Evolutionary conservation across 2,329 filamentous ascomycete species (phyloP), one percentile per base, ranked within the genome.

Genomic region (Metarhizium humberi): DNA sequence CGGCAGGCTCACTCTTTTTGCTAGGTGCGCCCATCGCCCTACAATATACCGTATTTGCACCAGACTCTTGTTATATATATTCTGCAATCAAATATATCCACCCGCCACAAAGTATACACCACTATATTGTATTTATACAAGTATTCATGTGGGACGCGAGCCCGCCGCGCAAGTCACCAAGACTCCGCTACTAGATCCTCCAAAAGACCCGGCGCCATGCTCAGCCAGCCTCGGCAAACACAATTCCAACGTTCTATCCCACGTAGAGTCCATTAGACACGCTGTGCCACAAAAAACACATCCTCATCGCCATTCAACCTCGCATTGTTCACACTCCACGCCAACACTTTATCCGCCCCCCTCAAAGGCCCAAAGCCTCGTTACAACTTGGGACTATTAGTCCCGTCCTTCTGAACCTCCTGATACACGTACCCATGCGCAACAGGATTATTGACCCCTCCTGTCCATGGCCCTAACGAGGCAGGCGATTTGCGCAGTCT

Each of bases 341-440:
- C 8, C 38, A 13, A 3, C 38, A 11, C 6, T 34, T 34, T 25
- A 4, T 4, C 25, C 25, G 25, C 25, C 25, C 25, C 25, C 25
- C 25, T 25, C 25, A 25, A 25, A 25, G 25, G 34, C 34, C 5
- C 34, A 8, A 16, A 40, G 5, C 38, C 20, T 40, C 46, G 16
- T 75, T 64, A 78, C 59, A 77, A 58, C 66, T 70, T 72, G 51
- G 71, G 66, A 50, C 55, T 62, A 57, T 61, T 67, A 53, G 53
- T 66, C 52, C 58, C 58, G 55, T 61, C 62, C 54, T 66, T 66
- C 55, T 67, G 64, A 16, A 65, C 67, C 58, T 78, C 76, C 56
- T 78, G 77, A 60, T 81, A 85, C n/a, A 79, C 71, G 62, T 86
- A 86, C 1, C 83, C 83, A 46, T 78, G 71, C 18, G 81, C 81